Evolutionary conservation across 768 basidiomycete genomes (phyloP).

Genomic region (Suillus alpinus): DNA sequence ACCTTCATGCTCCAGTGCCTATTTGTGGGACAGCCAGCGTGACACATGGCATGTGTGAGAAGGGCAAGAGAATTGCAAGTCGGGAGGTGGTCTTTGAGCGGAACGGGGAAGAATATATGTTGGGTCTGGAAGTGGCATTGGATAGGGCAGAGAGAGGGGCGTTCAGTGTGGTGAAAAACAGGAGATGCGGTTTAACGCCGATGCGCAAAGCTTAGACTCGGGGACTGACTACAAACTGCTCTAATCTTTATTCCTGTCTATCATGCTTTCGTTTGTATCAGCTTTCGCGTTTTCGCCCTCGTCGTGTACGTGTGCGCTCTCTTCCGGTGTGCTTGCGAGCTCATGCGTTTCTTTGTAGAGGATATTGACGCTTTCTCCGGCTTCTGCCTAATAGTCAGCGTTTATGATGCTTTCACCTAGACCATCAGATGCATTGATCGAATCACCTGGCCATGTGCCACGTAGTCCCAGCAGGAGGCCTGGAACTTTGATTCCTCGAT

Average conservation of each 20-base stretch:
- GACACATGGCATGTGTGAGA: conserved; percentile 1
- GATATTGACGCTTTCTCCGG: not conserved
- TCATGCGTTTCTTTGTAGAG: not conserved
- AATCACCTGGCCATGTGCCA: not conserved
- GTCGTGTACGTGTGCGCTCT: not conserved
- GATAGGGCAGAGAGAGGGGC: conserved; percentile 31
- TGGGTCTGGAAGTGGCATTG: conserved; percentile 30
- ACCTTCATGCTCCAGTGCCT: conserved; percentile 18
- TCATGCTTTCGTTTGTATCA: not conserved
- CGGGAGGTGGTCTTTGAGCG: conserved; percentile 27
- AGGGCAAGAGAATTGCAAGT: conserved; percentile 8
- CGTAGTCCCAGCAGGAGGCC: not conserved
- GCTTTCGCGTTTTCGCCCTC: not conserved
- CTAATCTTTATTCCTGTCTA: conserved; percentile 1
- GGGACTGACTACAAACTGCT: not conserved
- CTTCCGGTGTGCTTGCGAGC: not conserved
- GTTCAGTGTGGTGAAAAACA: conserved; percentile 26
- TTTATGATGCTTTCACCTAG: not conserved
- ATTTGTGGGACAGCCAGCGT: not conserved
- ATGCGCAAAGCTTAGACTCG: not conserved
- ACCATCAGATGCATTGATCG: not conserved
- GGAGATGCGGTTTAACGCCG: not conserved
- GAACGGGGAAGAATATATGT: conserved; percentile 23
- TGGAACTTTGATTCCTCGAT: not conserved
- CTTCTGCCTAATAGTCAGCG: not conserved